These are phyloP conservation scores for Xylaria cubensis DNA, from an alignment of 495 filamentous ascomycete species.

Conservation along the genomic window DNA sequence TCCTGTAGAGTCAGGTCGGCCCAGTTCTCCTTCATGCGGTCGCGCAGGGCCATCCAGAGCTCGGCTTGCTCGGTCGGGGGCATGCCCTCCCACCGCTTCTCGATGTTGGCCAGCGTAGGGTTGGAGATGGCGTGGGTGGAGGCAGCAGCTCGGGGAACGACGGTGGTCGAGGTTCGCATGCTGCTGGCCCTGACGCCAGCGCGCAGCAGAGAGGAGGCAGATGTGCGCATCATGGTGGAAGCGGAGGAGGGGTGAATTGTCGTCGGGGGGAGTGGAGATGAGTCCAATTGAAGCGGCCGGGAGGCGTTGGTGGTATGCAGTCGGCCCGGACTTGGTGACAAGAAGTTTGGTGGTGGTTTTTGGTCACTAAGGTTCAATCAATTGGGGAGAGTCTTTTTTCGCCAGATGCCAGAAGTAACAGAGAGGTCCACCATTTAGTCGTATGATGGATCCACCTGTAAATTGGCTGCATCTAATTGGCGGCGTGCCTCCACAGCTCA, in stretches of 20 bases:
- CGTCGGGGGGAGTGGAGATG: slow-evolving; percentile 47
- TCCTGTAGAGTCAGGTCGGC: slow-evolving; percentile 90
- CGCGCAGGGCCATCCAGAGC: slow-evolving; percentile 95
- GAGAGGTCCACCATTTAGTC: slow-evolving; percentile 23
- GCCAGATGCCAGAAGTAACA: slow-evolving; percentile 23
- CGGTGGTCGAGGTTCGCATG: slow-evolving; percentile 42
- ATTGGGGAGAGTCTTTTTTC: slow-evolving; percentile 41
- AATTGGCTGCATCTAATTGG: slow-evolving; percentile 31
- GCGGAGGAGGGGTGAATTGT: neutral
- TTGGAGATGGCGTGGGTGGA: slow-evolving; percentile 93
- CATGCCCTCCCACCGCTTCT: slow-evolving; percentile 99
- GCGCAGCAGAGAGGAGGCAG: slow-evolving; percentile 47
- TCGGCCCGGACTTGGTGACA: slow-evolving; percentile 35
- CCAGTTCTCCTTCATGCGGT: slow-evolving; percentile 98
- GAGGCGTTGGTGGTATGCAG: slow-evolving; percentile 37
- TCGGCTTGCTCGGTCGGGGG: slow-evolving; percentile 98
- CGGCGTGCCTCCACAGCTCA: slow-evolving; percentile 24
- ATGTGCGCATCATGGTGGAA: slow-evolving; percentile 50
- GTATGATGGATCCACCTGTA: slow-evolving; percentile 37
- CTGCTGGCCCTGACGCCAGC: slow-evolving; percentile 50
- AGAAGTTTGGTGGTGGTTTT: slow-evolving; percentile 39
- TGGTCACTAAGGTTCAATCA: slow-evolving; percentile 26
- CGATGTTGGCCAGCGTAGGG: slow-evolving; percentile 94
- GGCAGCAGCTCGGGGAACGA: slow-evolving; percentile 66
- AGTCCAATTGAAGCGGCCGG: slow-evolving; percentile 48